phyloP scores from a whole-genome alignment of 129 eudicot species.

The Deinandra increscens region DNA sequence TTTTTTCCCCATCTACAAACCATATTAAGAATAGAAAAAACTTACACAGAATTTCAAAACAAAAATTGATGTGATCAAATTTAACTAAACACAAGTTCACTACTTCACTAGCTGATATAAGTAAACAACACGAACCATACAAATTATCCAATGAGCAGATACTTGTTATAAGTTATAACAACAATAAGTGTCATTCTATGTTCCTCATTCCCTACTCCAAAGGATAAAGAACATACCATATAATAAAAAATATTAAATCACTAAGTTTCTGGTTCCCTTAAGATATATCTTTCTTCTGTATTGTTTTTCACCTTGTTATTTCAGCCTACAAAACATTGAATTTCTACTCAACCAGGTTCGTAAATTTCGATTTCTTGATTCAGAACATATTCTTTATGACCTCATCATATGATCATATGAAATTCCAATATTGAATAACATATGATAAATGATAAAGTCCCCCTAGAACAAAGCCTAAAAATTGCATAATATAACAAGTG shows the following conservation, averaged over 20 bases:
- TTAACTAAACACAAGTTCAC: not conserved
- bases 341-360: not conserved
- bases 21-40: no score
- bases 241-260: not conserved
- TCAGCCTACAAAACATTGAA: no score
- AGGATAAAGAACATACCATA: no score
- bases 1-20: constrained; percentile 89
- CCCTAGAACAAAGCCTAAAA: no score
- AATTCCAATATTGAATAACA: not conserved
- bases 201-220: no score
- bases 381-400: not conserved
- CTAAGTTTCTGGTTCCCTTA: not conserved
- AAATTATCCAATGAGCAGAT: not conserved
- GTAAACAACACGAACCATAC: not conserved
- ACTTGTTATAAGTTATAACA: not conserved
- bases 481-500: not conserved
- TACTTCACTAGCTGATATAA: not conserved
- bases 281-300: not conserved
- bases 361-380: not conserved
- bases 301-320: no score
- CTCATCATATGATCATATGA: not conserved
- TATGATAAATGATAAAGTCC: no score
- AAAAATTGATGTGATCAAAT: not conserved
- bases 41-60: not conserved
- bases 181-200: not conserved